Conservation (phyloP, 2,329 filamentous ascomycete species). For the Pochonia chlamydosporia region DNA sequence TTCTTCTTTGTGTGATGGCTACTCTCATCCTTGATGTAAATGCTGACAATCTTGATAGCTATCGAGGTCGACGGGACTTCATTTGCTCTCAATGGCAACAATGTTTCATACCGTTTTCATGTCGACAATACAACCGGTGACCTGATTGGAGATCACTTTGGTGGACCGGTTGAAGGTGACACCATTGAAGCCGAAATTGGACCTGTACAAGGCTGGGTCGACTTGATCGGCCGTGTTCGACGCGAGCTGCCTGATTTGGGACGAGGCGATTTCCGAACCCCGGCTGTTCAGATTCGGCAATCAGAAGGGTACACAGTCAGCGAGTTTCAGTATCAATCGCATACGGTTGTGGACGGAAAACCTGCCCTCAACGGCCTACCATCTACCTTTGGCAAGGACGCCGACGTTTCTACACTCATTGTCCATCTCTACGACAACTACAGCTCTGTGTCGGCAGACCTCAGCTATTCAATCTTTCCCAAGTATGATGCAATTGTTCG, state of each 20-base stretch:
- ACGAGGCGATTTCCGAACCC: constrained; percentile 56
- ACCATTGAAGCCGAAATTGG: constrained; percentile 31
- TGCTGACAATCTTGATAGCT: constrained; percentile 25
- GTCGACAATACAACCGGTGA: constrained; percentile 51
- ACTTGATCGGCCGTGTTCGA: constrained; percentile 41
- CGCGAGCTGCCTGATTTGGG: constrained; percentile 61
- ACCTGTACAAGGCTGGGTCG: constrained; percentile 45
- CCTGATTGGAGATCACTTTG: constrained; percentile 56
- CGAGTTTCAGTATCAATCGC: constrained; percentile 51
- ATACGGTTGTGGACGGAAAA: constrained; percentile 51
- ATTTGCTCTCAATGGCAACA: constrained; percentile 51
- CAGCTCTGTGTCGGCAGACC: constrained; percentile 49
- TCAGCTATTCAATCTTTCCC: constrained; percentile 60
- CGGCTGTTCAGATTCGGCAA: constrained; percentile 56
- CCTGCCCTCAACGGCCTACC: constrained; percentile 50
- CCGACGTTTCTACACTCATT: constrained; percentile 53
- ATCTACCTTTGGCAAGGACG: constrained; percentile 49
- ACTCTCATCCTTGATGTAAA: neutral
- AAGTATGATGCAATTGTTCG: constrained; percentile 54
- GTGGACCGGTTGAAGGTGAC: constrained; percentile 47
- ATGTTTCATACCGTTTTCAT: constrained; percentile 58
- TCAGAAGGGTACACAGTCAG: constrained; percentile 52
- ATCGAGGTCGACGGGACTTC: constrained; percentile 48
- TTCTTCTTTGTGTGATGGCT: no score
- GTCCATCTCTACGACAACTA: constrained; percentile 54